Conservation (phyloP, 345 rosid species). For the Trapa incisa region DNA sequence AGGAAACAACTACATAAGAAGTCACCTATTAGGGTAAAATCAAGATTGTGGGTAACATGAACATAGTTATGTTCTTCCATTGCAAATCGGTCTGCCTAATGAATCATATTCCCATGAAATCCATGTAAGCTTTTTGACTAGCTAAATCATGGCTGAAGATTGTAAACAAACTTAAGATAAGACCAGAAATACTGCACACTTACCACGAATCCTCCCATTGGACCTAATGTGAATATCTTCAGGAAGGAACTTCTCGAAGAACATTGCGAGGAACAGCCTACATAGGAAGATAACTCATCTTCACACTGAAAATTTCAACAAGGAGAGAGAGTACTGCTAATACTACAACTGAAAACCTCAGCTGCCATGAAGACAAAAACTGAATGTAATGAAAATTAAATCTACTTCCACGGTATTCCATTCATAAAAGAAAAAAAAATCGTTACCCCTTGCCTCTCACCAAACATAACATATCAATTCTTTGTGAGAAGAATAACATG, state of each 20-base stretch:
- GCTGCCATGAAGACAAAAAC: not conserved
- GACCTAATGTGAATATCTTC: constrained; percentile 69
- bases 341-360: not conserved
- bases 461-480: not conserved
- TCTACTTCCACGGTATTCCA: too few species aligned
- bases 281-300: not conserved
- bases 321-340: not conserved
- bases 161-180: not conserved
- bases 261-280: constrained; percentile 78
- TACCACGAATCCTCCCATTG: constrained; percentile 88
- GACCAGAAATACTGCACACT: constrained; percentile 12
- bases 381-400: not conserved
- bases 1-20: not conserved
- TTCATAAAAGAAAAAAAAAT: not conserved
- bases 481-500: not conserved
- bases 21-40: too few species aligned
- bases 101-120: not conserved
- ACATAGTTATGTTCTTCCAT: not conserved
- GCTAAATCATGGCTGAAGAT: not conserved
- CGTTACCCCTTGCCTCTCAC: not conserved
- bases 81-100: not conserved
- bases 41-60: not conserved
- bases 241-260: constrained; percentile 56
- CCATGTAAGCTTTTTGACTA: not conserved
- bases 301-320: not conserved